phyloP scores from a whole-genome alignment of 2,329 filamentous ascomycete genomes.

The Cordyceps cicadae region DNA sequence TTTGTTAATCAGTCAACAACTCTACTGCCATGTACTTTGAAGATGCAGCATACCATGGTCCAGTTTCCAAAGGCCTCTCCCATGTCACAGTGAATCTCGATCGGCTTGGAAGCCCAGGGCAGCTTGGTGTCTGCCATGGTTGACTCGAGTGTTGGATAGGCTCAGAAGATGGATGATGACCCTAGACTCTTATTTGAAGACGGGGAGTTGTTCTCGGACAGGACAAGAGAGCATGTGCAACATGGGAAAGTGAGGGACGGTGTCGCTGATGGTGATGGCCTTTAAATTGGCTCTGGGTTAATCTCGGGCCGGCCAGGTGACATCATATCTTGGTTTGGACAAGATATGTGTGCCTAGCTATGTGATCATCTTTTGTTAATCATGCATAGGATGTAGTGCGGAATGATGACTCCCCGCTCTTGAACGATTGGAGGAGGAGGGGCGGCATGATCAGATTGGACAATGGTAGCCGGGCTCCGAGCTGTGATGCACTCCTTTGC shows the following conservation, averaged over 20 bases:
- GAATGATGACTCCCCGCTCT: no score
- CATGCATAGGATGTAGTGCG: no score
- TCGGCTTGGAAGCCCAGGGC: not conserved
- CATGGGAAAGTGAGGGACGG: not conserved
- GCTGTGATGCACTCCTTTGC: not conserved
- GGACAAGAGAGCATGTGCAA: not conserved
- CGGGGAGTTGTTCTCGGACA: not conserved
- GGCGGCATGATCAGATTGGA: not conserved
- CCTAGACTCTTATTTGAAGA: not conserved
- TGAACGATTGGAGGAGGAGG: not conserved
- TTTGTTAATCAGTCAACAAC: not conserved
- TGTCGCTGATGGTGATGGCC: not conserved
- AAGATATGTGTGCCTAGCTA: not conserved
- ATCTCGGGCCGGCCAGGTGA: not conserved
- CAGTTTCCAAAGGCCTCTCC: slow-evolving; percentile 5
- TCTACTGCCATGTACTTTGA: not conserved
- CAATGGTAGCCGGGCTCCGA: not conserved
- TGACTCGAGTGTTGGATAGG: not conserved
- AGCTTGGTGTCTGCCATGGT: not conserved
- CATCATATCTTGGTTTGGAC: not conserved
- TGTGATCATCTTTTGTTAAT: not conserved
- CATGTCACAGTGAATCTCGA: slow-evolving; percentile 8
- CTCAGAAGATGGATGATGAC: not conserved
- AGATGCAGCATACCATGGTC: not conserved
- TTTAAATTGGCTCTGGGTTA: not conserved